Evolutionary conservation across 1,139 yeast genomes (phyloP).

Genomic region (Kodamaea sp.): DNA sequence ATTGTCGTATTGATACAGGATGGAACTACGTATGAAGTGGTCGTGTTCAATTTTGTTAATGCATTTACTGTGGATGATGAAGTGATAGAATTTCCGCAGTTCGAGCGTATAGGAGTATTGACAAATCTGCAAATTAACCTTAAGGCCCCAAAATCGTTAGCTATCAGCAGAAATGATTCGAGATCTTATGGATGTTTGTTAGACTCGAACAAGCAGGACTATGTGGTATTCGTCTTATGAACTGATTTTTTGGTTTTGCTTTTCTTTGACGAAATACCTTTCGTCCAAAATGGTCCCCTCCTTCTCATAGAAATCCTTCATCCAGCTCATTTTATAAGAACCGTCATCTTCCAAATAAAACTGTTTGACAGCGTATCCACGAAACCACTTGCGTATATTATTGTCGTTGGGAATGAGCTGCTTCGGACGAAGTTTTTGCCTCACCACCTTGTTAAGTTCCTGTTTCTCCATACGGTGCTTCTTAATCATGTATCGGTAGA

Average conservation of each 20-base stretch:
- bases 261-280: background rate
- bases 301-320: slow-evolving; percentile 27
- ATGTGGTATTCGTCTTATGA: slow-evolving; percentile 28
- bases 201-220: slow-evolving; percentile 39
- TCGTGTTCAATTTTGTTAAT: slow-evolving; percentile 12
- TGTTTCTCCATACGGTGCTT: slow-evolving; percentile 19
- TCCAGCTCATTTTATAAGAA: slow-evolving; percentile 23
- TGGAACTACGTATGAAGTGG: slow-evolving; percentile 7
- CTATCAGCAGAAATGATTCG: slow-evolving; percentile 23
- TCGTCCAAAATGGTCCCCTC: slow-evolving; percentile 1
- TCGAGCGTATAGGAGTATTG: slow-evolving; percentile 7
- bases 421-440: slow-evolving; percentile 26
- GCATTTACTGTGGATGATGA: slow-evolving; percentile 3
- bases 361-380: slow-evolving; percentile 35
- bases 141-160: slow-evolving; percentile 24
- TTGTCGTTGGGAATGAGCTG: slow-evolving; percentile 33
- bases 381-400: slow-evolving; percentile 29
- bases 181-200: slow-evolving; percentile 41
- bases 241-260: too few species aligned
- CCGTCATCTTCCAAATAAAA: slow-evolving; percentile 25
- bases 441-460: slow-evolving; percentile 17
- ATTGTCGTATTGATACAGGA: slow-evolving; percentile 15
- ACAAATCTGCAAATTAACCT: slow-evolving; percentile 9
- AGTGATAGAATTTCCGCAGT: background rate
- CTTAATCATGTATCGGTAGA: slow-evolving; percentile 29